These are phyloP conservation scores for Fraxinus angustifolia DNA, from an alignment of 305 asterid species.

Conservation along the genomic window DNA sequence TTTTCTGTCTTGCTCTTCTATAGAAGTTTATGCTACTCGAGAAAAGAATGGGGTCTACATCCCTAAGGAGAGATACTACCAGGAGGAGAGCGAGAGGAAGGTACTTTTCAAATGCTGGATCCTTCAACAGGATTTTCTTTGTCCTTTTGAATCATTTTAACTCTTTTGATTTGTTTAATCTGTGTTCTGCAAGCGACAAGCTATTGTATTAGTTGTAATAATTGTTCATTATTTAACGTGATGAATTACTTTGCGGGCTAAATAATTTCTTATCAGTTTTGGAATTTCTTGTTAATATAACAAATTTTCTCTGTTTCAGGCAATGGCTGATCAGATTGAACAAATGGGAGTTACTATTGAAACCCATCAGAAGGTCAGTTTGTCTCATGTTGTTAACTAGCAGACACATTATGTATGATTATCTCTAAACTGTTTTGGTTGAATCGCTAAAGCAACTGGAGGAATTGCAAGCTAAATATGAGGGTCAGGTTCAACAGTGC, in stretches of 20 bases:
- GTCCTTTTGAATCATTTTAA: background rate
- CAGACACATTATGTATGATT: background rate
- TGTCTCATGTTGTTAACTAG: background rate
- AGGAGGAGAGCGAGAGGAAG: slow-evolving; percentile 77
- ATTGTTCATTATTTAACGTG: background rate
- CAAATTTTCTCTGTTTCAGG: slow-evolving; percentile 32
- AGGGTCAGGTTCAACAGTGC: slow-evolving; percentile 48
- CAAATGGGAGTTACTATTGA: slow-evolving; percentile 63
- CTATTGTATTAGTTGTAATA: background rate
- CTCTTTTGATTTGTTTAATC: background rate
- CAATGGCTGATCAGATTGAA: slow-evolving; percentile 83
- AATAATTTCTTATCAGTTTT: background rate
- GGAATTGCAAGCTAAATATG: slow-evolving; percentile 54
- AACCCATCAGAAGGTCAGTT: slow-evolving; percentile 57
- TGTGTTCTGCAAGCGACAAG: background rate
- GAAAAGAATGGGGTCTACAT: slow-evolving; percentile 79
- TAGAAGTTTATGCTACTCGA: slow-evolving; percentile 82
- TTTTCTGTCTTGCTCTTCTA: background rate
- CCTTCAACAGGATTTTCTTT: background rate
- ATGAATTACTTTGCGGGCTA: background rate
- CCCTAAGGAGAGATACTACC: slow-evolving; percentile 73
- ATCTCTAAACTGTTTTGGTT: background rate
- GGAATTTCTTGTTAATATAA: background rate
- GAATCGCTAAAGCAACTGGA: slow-evolving; percentile 47
- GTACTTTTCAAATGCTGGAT: slow-evolving; percentile 27